Conservation (phyloP, 257 asterid species). For the Henckelia pumila region DNA sequence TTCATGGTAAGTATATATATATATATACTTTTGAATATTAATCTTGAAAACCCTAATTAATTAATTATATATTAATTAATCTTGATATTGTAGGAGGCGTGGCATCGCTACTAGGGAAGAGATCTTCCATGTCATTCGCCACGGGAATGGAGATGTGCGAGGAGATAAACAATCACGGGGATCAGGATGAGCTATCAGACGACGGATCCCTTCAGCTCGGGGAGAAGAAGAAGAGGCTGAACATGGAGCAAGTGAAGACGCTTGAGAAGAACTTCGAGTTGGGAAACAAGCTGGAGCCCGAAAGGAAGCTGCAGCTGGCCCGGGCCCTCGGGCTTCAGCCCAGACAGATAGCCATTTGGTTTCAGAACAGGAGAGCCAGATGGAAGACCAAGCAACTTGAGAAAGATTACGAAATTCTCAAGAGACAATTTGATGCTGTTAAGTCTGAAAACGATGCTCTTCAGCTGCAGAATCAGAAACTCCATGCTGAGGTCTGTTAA, state of each 20-base stretch:
- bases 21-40: no score
- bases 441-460: conserved; percentile 48
- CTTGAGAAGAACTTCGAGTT: conserved; percentile 45
- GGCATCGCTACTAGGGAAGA: conserved; percentile 19
- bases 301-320: conserved; percentile 39
- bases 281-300: conserved; percentile 49
- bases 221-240: conserved; percentile 45
- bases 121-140: conserved; percentile 18
- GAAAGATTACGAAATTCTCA: conserved; percentile 40
- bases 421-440: conserved; percentile 42
- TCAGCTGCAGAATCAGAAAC: conserved; percentile 44
- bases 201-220: conserved; percentile 50
- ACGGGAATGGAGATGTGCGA: neutral
- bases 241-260: conserved; percentile 41
- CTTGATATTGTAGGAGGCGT: conserved; percentile 24
- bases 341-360: conserved; percentile 53
- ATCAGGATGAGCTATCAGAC: conserved; percentile 47
- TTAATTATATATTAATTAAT: no score
- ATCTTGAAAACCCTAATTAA: no score
- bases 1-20: no score
- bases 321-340: conserved; percentile 48
- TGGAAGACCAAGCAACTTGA: conserved; percentile 52
- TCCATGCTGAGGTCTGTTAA: conserved; percentile 52
- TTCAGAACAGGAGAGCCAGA: conserved; percentile 51
- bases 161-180: neutral